Conservation (phyloP, 129 eudicot species). For the Tagetes patula region DNA sequence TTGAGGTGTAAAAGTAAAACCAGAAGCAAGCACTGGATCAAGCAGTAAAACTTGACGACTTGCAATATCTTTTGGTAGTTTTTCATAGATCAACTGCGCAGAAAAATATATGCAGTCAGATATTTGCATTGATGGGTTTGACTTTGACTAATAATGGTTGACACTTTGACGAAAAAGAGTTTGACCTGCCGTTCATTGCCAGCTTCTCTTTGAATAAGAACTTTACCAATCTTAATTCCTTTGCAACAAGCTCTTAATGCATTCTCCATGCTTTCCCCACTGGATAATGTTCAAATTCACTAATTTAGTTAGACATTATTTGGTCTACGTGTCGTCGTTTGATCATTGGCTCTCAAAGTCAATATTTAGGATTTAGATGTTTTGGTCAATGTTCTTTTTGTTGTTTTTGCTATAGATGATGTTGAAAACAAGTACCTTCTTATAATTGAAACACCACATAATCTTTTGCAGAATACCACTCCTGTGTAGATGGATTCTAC, state of each 20-base stretch:
- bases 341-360: neutral
- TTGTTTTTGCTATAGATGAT: neutral
- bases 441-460: slow-evolving; percentile 85
- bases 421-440: slow-evolving; percentile 55
- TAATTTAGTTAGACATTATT: slow-evolving; percentile 11
- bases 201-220: slow-evolving; percentile 65
- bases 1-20: slow-evolving; percentile 33
- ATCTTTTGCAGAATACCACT: slow-evolving; percentile 79
- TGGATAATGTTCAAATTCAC: slow-evolving; percentile 12
- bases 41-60: slow-evolving; percentile 82
- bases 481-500: slow-evolving; percentile 86
- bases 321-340: neutral
- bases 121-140: neutral
- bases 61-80: slow-evolving; percentile 81
- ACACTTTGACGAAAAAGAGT: neutral
- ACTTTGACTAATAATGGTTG: neutral
- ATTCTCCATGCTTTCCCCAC: slow-evolving; percentile 99
- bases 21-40: slow-evolving; percentile 94
- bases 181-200: slow-evolving; percentile 68
- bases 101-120: slow-evolving; percentile 25
- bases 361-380: neutral
- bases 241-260: slow-evolving; percentile 95
- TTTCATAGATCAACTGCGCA: slow-evolving; percentile 84
- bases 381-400: neutral
- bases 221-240: slow-evolving; percentile 90